phyloP scores from a whole-genome alignment of 2,329 filamentous ascomycete species.

The Ophiostoma tasmaniense region DNA sequence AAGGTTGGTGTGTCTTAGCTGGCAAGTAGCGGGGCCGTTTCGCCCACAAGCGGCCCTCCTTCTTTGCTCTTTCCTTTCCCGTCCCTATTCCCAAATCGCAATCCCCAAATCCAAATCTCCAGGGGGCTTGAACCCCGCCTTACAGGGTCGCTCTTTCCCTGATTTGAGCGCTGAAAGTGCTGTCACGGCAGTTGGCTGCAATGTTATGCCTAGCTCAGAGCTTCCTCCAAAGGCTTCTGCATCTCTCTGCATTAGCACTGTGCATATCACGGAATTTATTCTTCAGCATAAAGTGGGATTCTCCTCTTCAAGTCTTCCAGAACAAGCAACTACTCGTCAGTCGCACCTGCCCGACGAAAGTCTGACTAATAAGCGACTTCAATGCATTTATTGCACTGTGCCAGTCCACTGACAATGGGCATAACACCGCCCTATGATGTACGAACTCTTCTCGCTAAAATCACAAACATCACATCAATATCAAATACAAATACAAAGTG shows the following conservation, averaged over 20 bases:
- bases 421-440: not conserved
- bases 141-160: not conserved
- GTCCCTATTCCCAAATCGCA: not conserved
- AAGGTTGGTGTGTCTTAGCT: not conserved
- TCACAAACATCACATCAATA: not conserved
- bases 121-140: constrained; percentile 2
- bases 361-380: not conserved
- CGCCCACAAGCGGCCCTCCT: not conserved
- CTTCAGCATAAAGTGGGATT: not conserved
- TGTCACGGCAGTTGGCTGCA: not conserved
- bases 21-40: not conserved
- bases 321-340: too few species aligned
- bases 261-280: not conserved
- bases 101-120: not conserved
- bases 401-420: not conserved
- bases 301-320: not conserved
- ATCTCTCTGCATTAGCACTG: not conserved
- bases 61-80: too few species aligned
- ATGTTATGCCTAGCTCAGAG: not conserved
- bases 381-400: not conserved
- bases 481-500: not conserved
- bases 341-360: not conserved
- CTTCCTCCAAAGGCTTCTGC: not conserved
- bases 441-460: not conserved
- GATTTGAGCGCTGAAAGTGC: not conserved